Conservation (phyloP, 495 filamentous ascomycete genomes). For the Neurospora africana region DNA sequence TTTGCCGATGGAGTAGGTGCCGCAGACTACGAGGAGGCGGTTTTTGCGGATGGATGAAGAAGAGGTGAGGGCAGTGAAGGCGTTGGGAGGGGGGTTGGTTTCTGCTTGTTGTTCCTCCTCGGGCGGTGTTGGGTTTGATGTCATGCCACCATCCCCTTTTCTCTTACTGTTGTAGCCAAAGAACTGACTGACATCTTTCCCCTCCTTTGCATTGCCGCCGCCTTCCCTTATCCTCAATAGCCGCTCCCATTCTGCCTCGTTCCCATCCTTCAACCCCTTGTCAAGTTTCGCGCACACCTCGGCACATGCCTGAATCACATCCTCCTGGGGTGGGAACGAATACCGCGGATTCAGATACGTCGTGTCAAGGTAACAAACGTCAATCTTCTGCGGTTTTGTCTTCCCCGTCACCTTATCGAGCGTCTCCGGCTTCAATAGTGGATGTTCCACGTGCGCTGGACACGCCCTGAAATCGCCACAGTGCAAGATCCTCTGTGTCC, state of each 20-base stretch:
- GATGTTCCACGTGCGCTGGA: constrained; percentile 74
- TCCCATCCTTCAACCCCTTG: constrained; percentile 17
- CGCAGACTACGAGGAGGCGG: constrained; percentile 81
- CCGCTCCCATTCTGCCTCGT: constrained; percentile 21
- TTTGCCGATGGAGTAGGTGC: constrained; percentile 97
- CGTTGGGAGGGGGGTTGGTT: constrained; percentile 3
- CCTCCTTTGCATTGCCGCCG: constrained; percentile 13
- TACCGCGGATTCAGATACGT: constrained; percentile 96
- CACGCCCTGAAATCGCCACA: constrained; percentile 95
- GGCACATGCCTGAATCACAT: constrained; percentile 77
- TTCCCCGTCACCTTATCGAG: constrained; percentile 57
- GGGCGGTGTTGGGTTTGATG: not conserved
- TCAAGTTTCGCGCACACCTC: constrained; percentile 67
- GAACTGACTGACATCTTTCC: constrained; percentile 31
- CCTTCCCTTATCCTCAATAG: constrained; percentile 18
- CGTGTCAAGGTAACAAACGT: constrained; percentile 92
- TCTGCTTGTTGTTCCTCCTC: not conserved
- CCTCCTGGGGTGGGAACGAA: constrained; percentile 79
- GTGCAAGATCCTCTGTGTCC: constrained; percentile 71
- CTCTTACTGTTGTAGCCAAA: constrained; percentile 14
- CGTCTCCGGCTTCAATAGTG: constrained; percentile 63
- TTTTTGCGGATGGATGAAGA: constrained; percentile 2
- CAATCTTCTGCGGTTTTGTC: constrained; percentile 71
- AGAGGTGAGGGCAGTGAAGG: constrained; percentile 17
- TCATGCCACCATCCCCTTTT: constrained; percentile 8